These are phyloP conservation scores for Chaetomium globosum DNA, from an alignment of 2,329 filamentous ascomycete genomes.

Conservation along the genomic window DNA sequence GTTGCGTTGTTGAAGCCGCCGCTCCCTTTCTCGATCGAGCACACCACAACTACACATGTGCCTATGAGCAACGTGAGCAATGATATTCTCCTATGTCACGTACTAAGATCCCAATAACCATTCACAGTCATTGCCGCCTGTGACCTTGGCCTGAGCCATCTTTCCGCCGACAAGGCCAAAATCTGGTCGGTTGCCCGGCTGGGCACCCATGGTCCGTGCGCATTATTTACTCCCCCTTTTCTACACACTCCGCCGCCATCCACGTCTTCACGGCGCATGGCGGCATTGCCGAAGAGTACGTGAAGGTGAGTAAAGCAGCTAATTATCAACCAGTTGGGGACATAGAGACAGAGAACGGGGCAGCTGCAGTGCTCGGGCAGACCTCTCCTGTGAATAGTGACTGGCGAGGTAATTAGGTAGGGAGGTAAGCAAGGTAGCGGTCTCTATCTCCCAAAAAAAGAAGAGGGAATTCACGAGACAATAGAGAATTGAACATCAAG, in stretches of 20 bases:
- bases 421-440: too few relatives aligned
- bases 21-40: neutral
- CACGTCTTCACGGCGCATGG: neutral
- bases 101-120: neutral
- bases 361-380: too few relatives aligned
- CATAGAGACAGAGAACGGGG: too few relatives aligned
- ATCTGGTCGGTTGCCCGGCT: neutral
- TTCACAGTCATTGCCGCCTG: neutral
- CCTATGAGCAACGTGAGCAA: neutral
- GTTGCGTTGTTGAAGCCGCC: neutral
- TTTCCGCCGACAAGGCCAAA: neutral
- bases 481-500: too few relatives aligned
- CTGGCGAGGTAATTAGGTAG: too few relatives aligned
- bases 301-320: neutral
- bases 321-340: too few relatives aligned
- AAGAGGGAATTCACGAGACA: too few relatives aligned
- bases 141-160: neutral
- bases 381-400: too few relatives aligned
- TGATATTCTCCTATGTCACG: neutral
- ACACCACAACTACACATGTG: neutral
- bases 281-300: neutral
- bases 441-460: too few relatives aligned
- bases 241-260: neutral
- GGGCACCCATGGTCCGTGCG: constrained; percentile 12
- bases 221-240: constrained; percentile 25